Conservation (phyloP, 257 asterid genomes). For the Voacanga thouarsii region DNA sequence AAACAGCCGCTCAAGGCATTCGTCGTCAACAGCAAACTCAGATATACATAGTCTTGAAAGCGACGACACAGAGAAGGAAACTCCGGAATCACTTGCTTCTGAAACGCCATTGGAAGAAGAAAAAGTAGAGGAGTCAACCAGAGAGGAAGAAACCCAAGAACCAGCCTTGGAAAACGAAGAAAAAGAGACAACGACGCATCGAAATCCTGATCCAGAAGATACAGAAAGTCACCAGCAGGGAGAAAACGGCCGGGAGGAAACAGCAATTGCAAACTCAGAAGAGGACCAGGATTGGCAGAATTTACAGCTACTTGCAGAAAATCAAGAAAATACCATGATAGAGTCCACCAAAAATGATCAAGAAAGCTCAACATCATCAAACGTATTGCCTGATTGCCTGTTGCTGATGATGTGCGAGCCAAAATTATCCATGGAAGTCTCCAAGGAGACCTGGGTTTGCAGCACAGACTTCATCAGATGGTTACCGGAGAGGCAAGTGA, state of each 20-base stretch:
- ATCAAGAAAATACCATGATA: slow-evolving; percentile 7
- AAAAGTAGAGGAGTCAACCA: slow-evolving; percentile 14
- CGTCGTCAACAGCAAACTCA: slow-evolving; percentile 28
- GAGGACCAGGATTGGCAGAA: not conserved
- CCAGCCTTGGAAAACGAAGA: slow-evolving; percentile 9
- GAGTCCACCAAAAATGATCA: slow-evolving; percentile 15
- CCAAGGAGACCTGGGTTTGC: slow-evolving; percentile 98
- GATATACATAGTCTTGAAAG: not conserved
- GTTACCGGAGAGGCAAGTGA: slow-evolving; percentile 62
- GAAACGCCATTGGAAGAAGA: slow-evolving; percentile 21
- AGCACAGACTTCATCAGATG: slow-evolving; percentile 75
- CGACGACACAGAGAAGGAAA: slow-evolving; percentile 28
- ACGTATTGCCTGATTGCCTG: slow-evolving; percentile 73
- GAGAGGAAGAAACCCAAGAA: slow-evolving; percentile 9
- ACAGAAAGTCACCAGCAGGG: slow-evolving; percentile 7
- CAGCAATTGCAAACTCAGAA: slow-evolving; percentile 9
- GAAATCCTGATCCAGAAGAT: slow-evolving; percentile 9
- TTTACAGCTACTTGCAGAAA: not conserved
- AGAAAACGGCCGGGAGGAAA: slow-evolving; percentile 15
- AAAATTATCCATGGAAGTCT: slow-evolving; percentile 92
- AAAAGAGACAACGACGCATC: slow-evolving; percentile 3
- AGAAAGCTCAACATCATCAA: slow-evolving; percentile 21
- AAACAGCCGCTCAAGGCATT: slow-evolving; percentile 3
- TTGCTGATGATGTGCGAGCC: slow-evolving; percentile 96
- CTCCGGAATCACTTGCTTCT: slow-evolving; percentile 8